Percentiles rank a stretch among this genome's conserved stretches.
Evolutionary conservation across 2,329 filamentous ascomycete genomes (phyloP).

Genomic region (Sporothrix pseudoabietina): DNA sequence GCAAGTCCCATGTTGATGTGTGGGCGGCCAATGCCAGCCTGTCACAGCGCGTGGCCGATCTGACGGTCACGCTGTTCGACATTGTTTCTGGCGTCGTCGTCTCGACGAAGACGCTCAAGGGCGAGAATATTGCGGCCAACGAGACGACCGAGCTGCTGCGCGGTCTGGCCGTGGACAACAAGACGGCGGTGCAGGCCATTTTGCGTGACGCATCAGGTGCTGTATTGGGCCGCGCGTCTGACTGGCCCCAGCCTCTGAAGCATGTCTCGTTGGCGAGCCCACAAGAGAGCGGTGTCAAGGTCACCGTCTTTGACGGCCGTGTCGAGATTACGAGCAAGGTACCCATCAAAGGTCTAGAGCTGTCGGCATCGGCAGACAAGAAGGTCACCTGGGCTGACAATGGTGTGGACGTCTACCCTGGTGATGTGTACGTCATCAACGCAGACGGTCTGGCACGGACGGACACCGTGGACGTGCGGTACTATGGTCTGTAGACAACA

Average conservation of each 20-base stretch:
- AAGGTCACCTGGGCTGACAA: conserved; percentile 64
- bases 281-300: conserved; percentile 37
- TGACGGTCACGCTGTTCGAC: not conserved
- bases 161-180: not conserved
- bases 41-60: not conserved
- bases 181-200: conserved; percentile 56
- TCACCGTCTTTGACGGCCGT: conserved; percentile 41
- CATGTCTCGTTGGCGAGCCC: conserved; percentile 59
- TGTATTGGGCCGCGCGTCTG: conserved; percentile 60
- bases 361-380: conserved; percentile 48
- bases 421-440: conserved; percentile 47
- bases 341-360: conserved; percentile 65
- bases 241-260: conserved; percentile 74
- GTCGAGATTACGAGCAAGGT: conserved; percentile 45
- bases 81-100: not conserved
- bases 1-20: not conserved
- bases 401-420: conserved; percentile 67
- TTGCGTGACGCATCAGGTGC: not conserved
- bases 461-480: not conserved
- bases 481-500: not conserved
- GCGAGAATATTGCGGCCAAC: not conserved
- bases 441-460: not conserved
- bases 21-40: conserved; percentile 18
- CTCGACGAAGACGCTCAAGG: not conserved
- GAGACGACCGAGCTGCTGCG: conserved; percentile 12